Evolutionary conservation across 257 asterid genomes (phyloP), one percentile per base, ranked within the genome.

Genomic region (Nicotiana tabacum): DNA sequence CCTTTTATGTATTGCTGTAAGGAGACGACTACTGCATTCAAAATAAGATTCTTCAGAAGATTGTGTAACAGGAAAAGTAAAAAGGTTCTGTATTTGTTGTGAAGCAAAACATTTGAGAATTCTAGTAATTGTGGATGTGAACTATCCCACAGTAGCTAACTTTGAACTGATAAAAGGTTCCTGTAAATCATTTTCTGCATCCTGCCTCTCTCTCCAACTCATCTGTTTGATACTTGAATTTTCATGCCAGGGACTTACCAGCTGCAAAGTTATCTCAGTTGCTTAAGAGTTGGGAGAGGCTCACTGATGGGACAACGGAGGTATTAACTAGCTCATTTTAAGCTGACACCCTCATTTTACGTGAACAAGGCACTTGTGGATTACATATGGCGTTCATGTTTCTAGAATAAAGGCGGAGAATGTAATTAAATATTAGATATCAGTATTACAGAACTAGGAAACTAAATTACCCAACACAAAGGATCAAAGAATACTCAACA

Each of bases 231-330:
- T 62, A 37, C 58, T 61, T 35, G 76, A 65, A 17, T 80, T 39
- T 80, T 80, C 35, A 62, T 80, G 76, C 72, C 85, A 95, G 99
- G 95, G 92, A 90, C 90, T 85, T 96, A 82, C 85, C 94, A 70
- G 82, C 89, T 83, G 83, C 21, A 64, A 95, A 90, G 86, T 85
- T 96, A 82, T 46, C 82, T 84, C 87, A 85, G 86, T 85, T 96
- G 91, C 93, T 96, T 81, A 83, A 83, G 62, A 89, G 86, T 85
- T 96, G 99, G 98, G 97, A 89, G 86, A 83, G 86, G 74, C 92
- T 83, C 83, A 89, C 93, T 56, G 81, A 83, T 70, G 94, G 90
- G 84, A 80, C 88, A 60, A 55, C 81, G 77, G 96, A 93, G 97
- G 99, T 95, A 67, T 77, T 61, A 13, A 48, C 53, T 61, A 70